Evolutionary conservation across 106 monocot genomes (phyloP).

Genomic region (Agapanthus africanus): DNA sequence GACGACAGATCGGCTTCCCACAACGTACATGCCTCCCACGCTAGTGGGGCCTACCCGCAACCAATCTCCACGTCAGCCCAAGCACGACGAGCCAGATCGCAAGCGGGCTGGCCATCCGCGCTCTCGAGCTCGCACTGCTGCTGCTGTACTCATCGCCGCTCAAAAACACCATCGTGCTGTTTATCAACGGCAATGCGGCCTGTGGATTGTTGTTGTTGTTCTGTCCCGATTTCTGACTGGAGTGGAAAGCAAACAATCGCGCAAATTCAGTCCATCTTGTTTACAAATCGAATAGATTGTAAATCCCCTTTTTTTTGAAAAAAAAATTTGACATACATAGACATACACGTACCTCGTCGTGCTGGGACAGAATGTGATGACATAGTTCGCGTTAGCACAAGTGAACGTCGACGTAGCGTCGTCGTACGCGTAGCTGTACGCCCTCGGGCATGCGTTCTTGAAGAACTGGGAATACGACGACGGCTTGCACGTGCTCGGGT

Average conservation of each 20-base stretch:
- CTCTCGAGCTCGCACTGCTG: no score
- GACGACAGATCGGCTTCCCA: background rate
- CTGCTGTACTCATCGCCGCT: background rate
- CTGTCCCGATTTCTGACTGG: slow-evolving; percentile 4
- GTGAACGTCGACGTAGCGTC: slow-evolving; percentile 77
- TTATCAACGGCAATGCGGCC: background rate
- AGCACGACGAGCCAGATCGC: background rate
- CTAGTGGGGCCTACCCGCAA: background rate
- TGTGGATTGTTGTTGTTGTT: background rate
- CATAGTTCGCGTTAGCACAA: slow-evolving; percentile 46
- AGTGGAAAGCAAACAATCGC: background rate
- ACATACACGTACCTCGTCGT: slow-evolving; percentile 58
- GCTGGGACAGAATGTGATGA: slow-evolving; percentile 76
- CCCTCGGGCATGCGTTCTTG: slow-evolving; percentile 75
- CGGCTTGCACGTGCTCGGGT: slow-evolving; percentile 68
- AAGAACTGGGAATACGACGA: slow-evolving; percentile 66
- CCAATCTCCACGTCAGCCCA: background rate
- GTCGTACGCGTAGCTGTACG: slow-evolving; percentile 87
- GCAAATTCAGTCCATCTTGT: background rate
- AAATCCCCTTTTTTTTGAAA: background rate
- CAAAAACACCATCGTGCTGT: background rate
- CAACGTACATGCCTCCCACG: background rate
- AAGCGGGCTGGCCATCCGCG: background rate
- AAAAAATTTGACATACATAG: no score
- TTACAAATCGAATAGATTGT: background rate